Evolutionary conservation across 768 basidiomycete genomes (phyloP).

Genomic region (Podaxis pistillaris): DNA sequence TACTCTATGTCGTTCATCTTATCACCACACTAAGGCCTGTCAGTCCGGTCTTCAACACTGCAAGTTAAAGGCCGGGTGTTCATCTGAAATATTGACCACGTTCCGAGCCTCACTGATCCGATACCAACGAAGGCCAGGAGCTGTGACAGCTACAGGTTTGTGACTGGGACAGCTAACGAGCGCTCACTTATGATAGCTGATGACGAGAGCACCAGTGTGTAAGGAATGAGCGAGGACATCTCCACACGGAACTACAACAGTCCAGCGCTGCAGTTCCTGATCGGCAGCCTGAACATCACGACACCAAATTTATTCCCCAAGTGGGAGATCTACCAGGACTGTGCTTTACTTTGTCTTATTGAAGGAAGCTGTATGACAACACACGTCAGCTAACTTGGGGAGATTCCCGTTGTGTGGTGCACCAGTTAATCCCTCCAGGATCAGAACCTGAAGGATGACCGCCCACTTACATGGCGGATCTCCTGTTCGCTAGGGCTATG

Average conservation of each 20-base stretch:
- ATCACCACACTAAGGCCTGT: background rate
- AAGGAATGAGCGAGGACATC: background rate
- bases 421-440: background rate
- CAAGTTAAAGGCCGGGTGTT: background rate
- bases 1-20: background rate
- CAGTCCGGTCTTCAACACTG: background rate
- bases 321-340: background rate
- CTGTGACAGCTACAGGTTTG: background rate
- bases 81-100: background rate
- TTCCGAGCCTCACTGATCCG: slow-evolving; percentile 3
- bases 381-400: background rate
- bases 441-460: no score
- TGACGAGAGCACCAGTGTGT: background rate
- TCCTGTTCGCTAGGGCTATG: no score
- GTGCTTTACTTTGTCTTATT: background rate
- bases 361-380: background rate
- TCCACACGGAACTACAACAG: background rate
- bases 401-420: background rate
- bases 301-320: background rate
- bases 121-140: background rate
- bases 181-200: background rate
- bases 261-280: background rate
- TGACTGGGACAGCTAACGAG: background rate
- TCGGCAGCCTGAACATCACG: background rate
- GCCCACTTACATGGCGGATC: no score